Percentiles rank a stretch among this genome's conserved stretches.
Evolutionary conservation across 768 basidiomycete genomes (phyloP).

Genomic region (Leccinum broughii): DNA sequence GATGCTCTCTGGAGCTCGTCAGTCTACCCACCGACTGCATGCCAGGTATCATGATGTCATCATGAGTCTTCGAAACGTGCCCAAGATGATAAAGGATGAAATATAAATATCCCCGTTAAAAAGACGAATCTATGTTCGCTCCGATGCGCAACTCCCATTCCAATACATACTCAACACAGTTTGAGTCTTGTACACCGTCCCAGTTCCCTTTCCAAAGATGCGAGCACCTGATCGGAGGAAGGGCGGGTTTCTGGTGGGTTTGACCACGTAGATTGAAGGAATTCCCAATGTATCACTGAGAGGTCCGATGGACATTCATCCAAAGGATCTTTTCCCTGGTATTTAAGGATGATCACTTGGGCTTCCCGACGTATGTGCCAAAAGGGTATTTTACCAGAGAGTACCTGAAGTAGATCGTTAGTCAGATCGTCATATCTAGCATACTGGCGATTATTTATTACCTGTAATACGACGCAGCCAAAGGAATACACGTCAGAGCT

Average conservation of each 20-base stretch:
- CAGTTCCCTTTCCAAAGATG: constrained; percentile 8
- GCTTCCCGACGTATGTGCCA: constrained; percentile 8
- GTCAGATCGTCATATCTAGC: not conserved
- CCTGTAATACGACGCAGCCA: constrained; percentile 16
- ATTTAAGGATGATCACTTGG: constrained; percentile 19
- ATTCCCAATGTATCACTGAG: constrained; percentile 5
- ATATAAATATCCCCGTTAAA: not conserved
- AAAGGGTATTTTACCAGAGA: constrained; percentile 15
- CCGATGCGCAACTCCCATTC: not conserved
- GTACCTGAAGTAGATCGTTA: constrained; percentile 7
- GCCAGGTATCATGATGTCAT: not conserved
- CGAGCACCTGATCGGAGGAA: constrained; percentile 8
- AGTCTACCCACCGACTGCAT: too few relatives aligned
- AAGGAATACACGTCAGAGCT: constrained; percentile 14
- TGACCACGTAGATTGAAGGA: constrained; percentile 16
- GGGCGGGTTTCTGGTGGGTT: constrained; percentile 8
- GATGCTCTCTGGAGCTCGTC: too few relatives aligned
- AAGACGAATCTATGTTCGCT: not conserved
- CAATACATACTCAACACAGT: not conserved
- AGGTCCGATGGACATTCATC: constrained; percentile 12
- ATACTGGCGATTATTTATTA: not conserved
- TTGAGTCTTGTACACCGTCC: not conserved
- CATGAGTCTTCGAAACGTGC: not conserved
- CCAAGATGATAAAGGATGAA: not conserved
- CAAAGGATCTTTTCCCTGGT: constrained; percentile 15